Evolutionary conservation across 208 protist genomes (phyloP).

Genomic region (Tritrichomonas foetus): DNA sequence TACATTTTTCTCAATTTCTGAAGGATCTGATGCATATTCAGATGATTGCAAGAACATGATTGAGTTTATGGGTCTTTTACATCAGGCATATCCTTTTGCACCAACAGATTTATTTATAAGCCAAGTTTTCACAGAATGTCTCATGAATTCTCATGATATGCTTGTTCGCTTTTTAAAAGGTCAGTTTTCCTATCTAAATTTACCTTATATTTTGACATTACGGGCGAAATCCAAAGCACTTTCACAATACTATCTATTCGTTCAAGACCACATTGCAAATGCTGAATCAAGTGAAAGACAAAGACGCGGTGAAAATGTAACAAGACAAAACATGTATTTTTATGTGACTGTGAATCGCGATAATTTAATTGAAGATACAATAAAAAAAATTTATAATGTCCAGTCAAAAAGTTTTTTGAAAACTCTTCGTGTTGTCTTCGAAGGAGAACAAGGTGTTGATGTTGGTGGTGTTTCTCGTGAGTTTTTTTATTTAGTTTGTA

Average conservation of each 20-base stretch:
- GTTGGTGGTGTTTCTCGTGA: conserved; percentile 83
- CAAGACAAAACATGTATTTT: neutral
- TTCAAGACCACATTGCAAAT: neutral
- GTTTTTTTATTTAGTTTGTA: conserved; percentile 82
- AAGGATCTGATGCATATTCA: too few relatives aligned
- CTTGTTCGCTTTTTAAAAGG: neutral
- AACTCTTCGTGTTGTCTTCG: conserved; percentile 72
- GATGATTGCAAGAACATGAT: too few relatives aligned
- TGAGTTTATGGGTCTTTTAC: too few relatives aligned
- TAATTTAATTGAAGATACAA: conserved; percentile 6
- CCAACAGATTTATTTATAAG: too few relatives aligned
- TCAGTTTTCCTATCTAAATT: neutral
- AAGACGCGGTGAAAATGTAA: neutral
- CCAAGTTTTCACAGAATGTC: too few relatives aligned
- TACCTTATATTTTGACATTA: neutral
- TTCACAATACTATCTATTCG: neutral
- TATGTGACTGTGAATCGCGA: neutral
- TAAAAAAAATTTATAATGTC: neutral
- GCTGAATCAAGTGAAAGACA: neutral
- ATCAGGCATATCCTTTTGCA: too few relatives aligned
- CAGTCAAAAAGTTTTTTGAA: conserved; percentile 64
- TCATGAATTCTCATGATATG: neutral
- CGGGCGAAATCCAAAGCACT: too few relatives aligned
- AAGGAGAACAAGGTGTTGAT: conserved; percentile 80
- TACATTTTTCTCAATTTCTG: too few relatives aligned